Conservation (phyloP, 192 early-diverging fungal genomes). For the Chytriomyces sp. region DNA sequence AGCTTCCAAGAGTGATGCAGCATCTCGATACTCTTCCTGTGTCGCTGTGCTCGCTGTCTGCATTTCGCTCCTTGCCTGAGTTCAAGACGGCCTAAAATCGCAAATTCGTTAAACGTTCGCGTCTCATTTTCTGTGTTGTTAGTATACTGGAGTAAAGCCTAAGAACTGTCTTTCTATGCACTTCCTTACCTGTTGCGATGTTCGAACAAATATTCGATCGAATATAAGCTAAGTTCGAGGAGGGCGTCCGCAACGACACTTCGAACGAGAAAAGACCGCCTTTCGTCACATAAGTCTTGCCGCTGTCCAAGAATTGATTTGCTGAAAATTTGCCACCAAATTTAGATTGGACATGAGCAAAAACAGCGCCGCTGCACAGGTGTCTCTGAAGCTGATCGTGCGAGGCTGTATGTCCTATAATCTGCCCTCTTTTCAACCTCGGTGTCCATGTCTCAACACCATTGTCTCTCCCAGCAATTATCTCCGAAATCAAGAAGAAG, state of each 20-base stretch:
- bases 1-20: not conserved
- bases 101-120: not conserved
- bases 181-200: not conserved
- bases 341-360: not conserved
- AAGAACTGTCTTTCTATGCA: not conserved
- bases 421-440: not conserved
- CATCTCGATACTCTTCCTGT: not conserved
- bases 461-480: not conserved
- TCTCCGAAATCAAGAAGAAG: slow-evolving; percentile 11
- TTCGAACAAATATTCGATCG: not conserved
- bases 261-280: not conserved
- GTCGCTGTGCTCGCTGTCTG: not conserved
- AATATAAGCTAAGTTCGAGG: not conserved
- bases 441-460: not conserved
- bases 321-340: not conserved
- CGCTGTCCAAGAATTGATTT: not conserved
- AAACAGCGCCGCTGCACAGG: not conserved
- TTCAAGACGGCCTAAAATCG: not conserved
- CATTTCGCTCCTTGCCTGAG: not conserved
- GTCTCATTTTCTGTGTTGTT: not conserved
- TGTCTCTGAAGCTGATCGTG: slow-evolving; percentile 23
- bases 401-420: not conserved
- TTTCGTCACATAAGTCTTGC: too few relatives aligned
- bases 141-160: not conserved
- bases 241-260: too few relatives aligned